These are phyloP conservation scores for Malania oleifera DNA, from an alignment of 164 flowering plant species.

Conservation along the genomic window DNA sequence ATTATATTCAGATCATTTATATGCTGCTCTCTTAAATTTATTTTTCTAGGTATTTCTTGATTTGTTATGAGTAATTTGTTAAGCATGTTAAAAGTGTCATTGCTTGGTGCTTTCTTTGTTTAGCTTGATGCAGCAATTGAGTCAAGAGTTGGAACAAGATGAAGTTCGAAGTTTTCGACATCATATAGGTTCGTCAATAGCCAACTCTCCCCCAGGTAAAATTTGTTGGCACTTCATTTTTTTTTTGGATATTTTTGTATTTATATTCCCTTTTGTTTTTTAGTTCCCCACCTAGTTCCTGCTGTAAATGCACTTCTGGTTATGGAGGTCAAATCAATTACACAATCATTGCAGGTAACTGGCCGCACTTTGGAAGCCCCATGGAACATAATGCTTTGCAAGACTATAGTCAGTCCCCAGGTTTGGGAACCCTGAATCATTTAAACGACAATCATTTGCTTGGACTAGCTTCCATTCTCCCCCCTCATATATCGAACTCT, in stretches of 20 bases:
- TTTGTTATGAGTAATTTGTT: background rate
- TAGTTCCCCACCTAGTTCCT: too few relatives aligned
- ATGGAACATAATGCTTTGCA: conserved; percentile 4
- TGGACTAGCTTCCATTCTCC: conserved; percentile 4
- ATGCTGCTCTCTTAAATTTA: too few relatives aligned
- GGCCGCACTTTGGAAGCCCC: conserved; percentile 7
- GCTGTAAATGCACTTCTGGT: background rate
- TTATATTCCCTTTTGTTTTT: too few relatives aligned
- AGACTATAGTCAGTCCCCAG: conserved; percentile 4
- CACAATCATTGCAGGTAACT: conserved; percentile 1
- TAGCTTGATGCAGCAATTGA: conserved; percentile 7
- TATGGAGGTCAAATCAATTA: background rate
- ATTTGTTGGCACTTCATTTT: background rate
- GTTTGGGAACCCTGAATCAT: background rate
- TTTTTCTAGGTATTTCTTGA: background rate
- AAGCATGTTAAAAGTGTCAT: background rate
- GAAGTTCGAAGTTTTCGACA: conserved; percentile 6
- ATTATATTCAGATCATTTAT: background rate
- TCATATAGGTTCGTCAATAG: conserved; percentile 3
- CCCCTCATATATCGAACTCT: background rate
- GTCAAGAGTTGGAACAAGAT: conserved; percentile 8
- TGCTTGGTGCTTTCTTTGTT: background rate
- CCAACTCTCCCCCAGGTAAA: conserved; percentile 6
- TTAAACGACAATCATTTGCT: background rate
- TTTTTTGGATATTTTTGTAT: background rate